A percentile compares a stretch with the other conserved stretches of the same genome.
These are phyloP conservation scores for Penicillium vulpinum DNA, from an alignment of 2,329 filamentous ascomycete genomes.

Conservation along the genomic window DNA sequence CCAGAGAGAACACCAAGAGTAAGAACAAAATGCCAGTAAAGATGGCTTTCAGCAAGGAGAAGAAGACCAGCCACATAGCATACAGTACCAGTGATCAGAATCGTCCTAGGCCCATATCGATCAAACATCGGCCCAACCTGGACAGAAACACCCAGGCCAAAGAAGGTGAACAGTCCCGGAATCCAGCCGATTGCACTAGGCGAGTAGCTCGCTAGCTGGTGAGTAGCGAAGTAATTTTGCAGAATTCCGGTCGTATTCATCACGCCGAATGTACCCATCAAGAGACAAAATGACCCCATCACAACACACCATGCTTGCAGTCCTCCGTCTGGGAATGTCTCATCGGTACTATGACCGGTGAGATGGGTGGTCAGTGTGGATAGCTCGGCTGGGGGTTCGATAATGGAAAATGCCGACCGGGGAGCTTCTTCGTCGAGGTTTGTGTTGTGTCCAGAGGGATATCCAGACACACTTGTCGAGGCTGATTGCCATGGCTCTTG, in stretches of 20 bases:
- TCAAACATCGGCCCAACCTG: slow-evolving; percentile 55
- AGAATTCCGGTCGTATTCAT: slow-evolving; percentile 54
- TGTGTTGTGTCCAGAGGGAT: background rate
- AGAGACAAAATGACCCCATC: slow-evolving; percentile 38
- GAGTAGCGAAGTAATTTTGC: slow-evolving; percentile 48
- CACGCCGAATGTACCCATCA: slow-evolving; percentile 47
- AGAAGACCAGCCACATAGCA: slow-evolving; percentile 46
- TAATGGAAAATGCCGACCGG: slow-evolving; percentile 19
- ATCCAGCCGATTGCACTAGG: slow-evolving; percentile 54
- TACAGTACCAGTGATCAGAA: slow-evolving; percentile 43
- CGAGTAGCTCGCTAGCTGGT: slow-evolving; percentile 49
- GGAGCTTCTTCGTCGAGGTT: slow-evolving; percentile 17
- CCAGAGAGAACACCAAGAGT: slow-evolving; percentile 42
- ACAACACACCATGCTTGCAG: slow-evolving; percentile 40
- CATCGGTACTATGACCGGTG: slow-evolving; percentile 18
- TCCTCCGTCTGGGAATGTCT: slow-evolving; percentile 38
- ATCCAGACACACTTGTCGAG: background rate
- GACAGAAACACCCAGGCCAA: slow-evolving; percentile 47
- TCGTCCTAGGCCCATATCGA: slow-evolving; percentile 47
- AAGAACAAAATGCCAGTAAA: slow-evolving; percentile 54
- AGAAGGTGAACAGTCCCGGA: slow-evolving; percentile 49
- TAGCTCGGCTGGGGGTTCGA: slow-evolving; percentile 20
- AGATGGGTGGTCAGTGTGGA: slow-evolving; percentile 22
- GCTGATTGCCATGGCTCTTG: slow-evolving; percentile 7
- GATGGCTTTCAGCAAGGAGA: slow-evolving; percentile 48